Conservation (phyloP, 495 filamentous ascomycete genomes). For the Staphylotrichum longicolle region DNA sequence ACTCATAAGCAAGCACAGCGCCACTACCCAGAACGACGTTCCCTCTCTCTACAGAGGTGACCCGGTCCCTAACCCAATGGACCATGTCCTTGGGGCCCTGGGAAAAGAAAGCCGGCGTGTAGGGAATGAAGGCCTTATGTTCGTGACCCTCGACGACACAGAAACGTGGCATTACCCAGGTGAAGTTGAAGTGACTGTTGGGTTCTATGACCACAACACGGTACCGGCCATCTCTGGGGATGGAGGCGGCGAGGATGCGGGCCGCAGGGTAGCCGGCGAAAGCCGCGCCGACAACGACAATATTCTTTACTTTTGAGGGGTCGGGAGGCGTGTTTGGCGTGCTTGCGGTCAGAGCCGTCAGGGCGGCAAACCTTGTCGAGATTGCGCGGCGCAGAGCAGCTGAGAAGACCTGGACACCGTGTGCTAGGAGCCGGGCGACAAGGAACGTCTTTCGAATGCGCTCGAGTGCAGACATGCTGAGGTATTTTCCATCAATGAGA, state of each 20-base stretch:
- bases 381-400: slow-evolving; percentile 14
- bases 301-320: slow-evolving; percentile 33
- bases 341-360: neutral
- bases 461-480: neutral
- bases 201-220: slow-evolving; percentile 52
- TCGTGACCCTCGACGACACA: slow-evolving; percentile 44
- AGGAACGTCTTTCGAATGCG: slow-evolving; percentile 21
- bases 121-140: slow-evolving; percentile 52
- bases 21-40: slow-evolving; percentile 32
- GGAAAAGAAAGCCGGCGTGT: slow-evolving; percentile 34
- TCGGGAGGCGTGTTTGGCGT: neutral
- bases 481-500: too few species aligned
- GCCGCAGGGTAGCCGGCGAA: slow-evolving; percentile 53
- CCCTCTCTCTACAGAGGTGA: slow-evolving; percentile 24
- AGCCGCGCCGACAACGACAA: slow-evolving; percentile 57
- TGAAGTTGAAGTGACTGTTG: slow-evolving; percentile 58
- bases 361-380: slow-evolving; percentile 11
- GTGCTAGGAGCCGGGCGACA: slow-evolving; percentile 20
- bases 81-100: slow-evolving; percentile 29
- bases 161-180: slow-evolving; percentile 54
- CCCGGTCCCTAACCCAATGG: slow-evolving; percentile 40
- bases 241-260: slow-evolving; percentile 42
- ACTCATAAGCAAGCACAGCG: slow-evolving; percentile 52
- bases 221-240: slow-evolving; percentile 48
- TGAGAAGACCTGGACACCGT: slow-evolving; percentile 18